These are phyloP conservation scores for Paraconiothyrium sp. DNA, from an alignment of 2,329 filamentous ascomycete species.

Conservation along the genomic window DNA sequence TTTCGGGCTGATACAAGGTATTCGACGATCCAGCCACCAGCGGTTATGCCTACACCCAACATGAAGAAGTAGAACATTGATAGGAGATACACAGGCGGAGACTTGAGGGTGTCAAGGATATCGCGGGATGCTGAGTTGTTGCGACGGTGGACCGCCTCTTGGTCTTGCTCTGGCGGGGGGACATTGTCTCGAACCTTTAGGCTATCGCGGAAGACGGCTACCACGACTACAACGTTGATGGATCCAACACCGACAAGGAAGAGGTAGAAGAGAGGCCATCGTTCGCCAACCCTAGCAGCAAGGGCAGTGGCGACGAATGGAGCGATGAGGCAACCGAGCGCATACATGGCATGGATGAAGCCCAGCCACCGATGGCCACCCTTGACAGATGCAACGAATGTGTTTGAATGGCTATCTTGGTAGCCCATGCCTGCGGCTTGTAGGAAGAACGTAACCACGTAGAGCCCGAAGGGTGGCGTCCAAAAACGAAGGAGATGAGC, in stretches of 20 bases:
- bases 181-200: slow-evolving; percentile 39
- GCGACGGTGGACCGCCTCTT: slow-evolving; percentile 14
- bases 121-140: slow-evolving; percentile 53
- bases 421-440: slow-evolving; percentile 69
- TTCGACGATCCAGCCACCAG: slow-evolving; percentile 71
- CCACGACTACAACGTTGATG: slow-evolving; percentile 60
- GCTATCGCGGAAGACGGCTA: slow-evolving; percentile 61
- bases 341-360: slow-evolving; percentile 72
- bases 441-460: slow-evolving; percentile 66
- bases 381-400: slow-evolving; percentile 64
- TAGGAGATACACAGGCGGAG: slow-evolving; percentile 64
- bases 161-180: neutral
- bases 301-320: slow-evolving; percentile 58
- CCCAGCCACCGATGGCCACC: slow-evolving; percentile 69
- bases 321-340: slow-evolving; percentile 63
- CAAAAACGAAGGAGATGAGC: slow-evolving; percentile 66
- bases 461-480: slow-evolving; percentile 66
- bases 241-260: slow-evolving; percentile 64
- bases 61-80: slow-evolving; percentile 73
- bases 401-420: slow-evolving; percentile 71
- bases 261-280: slow-evolving; percentile 67
- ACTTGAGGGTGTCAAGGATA: slow-evolving; percentile 57
- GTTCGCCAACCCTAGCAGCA: slow-evolving; percentile 53
- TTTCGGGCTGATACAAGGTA: slow-evolving; percentile 69
- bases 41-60: slow-evolving; percentile 65